Base-by-base conservation (phyloP, 2,329 filamentous ascomycete genomes). In the Trichoderma oligosporum region DNA sequence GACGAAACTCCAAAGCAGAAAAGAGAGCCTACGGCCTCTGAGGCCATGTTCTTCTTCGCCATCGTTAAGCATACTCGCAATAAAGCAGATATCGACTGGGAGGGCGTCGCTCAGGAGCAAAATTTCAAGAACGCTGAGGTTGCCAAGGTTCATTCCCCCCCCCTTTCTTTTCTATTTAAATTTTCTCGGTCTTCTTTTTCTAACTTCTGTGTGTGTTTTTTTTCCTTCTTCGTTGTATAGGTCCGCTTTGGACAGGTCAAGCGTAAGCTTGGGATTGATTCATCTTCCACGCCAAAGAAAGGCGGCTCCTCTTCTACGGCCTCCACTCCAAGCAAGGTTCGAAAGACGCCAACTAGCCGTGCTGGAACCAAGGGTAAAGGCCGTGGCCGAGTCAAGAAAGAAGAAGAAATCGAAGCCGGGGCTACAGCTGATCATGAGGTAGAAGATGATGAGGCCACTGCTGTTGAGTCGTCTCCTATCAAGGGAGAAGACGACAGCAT, bases 191-290 rank as follows among this genome's bases (percentile, higher is more conserved):
- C 22, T 16, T 33, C 44, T 3, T 22, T 33, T 16, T 5, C 9
- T 14, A 11, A 2, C 14, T 8, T 12, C 14, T 20, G n/a, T 22
- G 3, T 22, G 14, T 24, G 4, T 33, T 1, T 33, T 46, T 20
- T 8, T 20, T 9, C 14, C 7, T n/a, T 3, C 7, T 25, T 42
- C 18, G 11, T 33, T 9, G 6, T 16, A 29, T 57, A 77, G 71
- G 72, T 74, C 36, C 76, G 79, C 44, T 82, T 76, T 57, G 72
- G 76, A 3, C 78, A 82, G 59, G 74, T 82, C 59, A 80, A 76
- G 66, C 69, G 71, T 44, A 78, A 79, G 67, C 68, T 77, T 0
- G 73, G 73, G 3, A 69, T 78, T 38, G 68, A 71, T 4, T 44
- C 61, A 1, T 4, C 48, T 60, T 2, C 56, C 54, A 57, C 62